Evolutionary conservation across 2,329 filamentous ascomycete genomes (phyloP).

Genomic region (Botryotinia calthae): DNA sequence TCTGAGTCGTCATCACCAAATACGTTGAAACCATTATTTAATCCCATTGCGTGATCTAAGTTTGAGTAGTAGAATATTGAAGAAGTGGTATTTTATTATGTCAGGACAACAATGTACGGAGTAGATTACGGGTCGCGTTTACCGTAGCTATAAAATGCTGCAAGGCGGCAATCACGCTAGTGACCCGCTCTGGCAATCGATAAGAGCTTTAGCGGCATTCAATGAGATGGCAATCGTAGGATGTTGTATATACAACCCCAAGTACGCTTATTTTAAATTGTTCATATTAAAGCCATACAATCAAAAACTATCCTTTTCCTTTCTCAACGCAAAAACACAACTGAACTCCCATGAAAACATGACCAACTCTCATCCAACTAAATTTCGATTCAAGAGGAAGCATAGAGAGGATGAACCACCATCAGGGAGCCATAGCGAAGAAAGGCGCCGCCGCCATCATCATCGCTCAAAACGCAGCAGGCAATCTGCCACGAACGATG

Average conservation of each 20-base stretch:
- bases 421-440: constrained; percentile 21
- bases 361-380: constrained; percentile 25
- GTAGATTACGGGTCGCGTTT: neutral
- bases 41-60: constrained; percentile 31
- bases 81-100: neutral
- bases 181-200: neutral
- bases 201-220: constrained; percentile 2
- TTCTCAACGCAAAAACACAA: neutral
- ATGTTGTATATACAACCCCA: neutral
- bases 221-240: neutral
- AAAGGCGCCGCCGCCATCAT: constrained; percentile 31
- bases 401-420: constrained; percentile 21
- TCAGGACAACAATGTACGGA: neutral
- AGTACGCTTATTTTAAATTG: neutral
- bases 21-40: constrained; percentile 59
- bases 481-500: constrained; percentile 32
- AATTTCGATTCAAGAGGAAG: constrained; percentile 36
- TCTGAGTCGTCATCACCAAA: constrained; percentile 61
- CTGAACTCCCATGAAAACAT: constrained; percentile 21
- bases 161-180: neutral
- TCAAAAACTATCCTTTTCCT: neutral
- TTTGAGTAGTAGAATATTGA: neutral
- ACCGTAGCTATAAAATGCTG: neutral
- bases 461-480: constrained; percentile 34
- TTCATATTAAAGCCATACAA: neutral